Conservation (phyloP, 2,329 filamentous ascomycete genomes). For the Trichoderma endophyticum region DNA sequence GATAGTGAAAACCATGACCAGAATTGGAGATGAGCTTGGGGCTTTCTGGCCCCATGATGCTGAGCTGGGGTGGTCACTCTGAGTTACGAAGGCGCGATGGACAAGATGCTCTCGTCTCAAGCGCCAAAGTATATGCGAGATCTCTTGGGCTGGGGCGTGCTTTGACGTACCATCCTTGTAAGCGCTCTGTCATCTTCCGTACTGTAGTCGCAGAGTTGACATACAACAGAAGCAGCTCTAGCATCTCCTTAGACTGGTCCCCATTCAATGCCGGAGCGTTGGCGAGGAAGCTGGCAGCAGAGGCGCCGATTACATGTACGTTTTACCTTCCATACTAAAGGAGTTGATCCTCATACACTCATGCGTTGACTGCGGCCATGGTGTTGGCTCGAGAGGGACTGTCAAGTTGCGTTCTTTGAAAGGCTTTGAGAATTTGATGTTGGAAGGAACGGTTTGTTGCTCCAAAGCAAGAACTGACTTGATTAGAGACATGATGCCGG, state of each 20-base stretch:
- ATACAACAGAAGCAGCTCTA: neutral
- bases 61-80: neutral
- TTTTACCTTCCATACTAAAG: neutral
- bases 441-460: no score
- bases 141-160: neutral
- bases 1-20: neutral
- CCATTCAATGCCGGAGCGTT: neutral
- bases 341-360: neutral
- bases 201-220: neutral
- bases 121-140: neutral
- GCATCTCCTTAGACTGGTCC: neutral
- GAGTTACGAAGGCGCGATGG: neutral
- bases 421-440: no score
- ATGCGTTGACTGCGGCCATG: neutral
- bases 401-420: neutral
- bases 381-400: neutral
- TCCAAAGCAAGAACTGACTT: neutral
- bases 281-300: neutral
- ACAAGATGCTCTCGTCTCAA: neutral
- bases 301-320: neutral
- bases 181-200: neutral
- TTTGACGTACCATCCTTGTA: neutral
- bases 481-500: neutral
- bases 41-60: neutral
- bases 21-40: no score